These are phyloP conservation scores for Zoysia pacifica DNA, from an alignment of 176 grass and related monocot genomes.

Conservation along the genomic window DNA sequence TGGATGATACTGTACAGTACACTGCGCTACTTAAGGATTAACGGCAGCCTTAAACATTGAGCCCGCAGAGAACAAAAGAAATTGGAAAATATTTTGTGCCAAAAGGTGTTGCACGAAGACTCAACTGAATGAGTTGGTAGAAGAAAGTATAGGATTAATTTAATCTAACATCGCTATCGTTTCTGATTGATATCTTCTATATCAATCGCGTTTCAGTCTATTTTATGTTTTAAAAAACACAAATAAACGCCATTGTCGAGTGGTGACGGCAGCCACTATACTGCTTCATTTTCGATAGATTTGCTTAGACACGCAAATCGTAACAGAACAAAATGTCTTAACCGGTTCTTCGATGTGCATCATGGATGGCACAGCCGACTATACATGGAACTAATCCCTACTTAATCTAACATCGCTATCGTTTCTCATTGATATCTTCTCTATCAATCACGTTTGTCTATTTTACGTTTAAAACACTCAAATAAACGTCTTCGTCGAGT, in stretches of 20 bases:
- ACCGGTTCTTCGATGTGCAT: background rate
- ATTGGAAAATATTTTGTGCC: background rate
- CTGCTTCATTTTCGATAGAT: background rate
- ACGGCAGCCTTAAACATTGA: background rate
- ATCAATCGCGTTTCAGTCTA: background rate
- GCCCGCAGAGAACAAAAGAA: background rate
- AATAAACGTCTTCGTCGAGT: background rate
- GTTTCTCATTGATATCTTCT: background rate
- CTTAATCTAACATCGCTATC: background rate
- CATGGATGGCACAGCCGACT: no score
- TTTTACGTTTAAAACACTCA: background rate
- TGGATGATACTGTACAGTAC: background rate
- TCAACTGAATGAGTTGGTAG: background rate
- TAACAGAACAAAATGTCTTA: background rate
- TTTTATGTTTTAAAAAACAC: background rate
- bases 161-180: background rate
- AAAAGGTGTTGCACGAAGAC: background rate
- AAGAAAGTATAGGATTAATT: background rate
- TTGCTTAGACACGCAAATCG: background rate
- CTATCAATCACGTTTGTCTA: background rate
- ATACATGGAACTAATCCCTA: no score
- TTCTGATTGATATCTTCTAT: background rate
- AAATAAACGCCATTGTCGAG: background rate
- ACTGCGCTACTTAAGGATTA: background rate
- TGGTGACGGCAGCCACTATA: background rate